Evolutionary conservation across 805 yeast genomes (phyloP), one percentile per base, ranked within the genome.

Genomic region (Ogataea saltuana): DNA sequence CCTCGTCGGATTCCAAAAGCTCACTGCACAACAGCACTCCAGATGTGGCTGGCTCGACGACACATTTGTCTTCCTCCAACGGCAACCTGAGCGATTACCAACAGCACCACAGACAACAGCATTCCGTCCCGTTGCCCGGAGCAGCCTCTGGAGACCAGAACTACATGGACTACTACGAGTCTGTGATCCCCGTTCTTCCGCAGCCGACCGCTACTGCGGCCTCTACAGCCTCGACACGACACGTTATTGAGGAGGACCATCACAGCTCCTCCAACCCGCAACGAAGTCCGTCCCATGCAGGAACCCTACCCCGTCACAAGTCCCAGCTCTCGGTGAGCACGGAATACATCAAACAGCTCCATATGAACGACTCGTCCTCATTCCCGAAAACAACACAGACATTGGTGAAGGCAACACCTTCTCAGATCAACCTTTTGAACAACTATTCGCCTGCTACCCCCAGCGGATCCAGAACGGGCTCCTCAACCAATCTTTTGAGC

Each of bases 121-220:
- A 20, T 2, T 11, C 27, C 6, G 13, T 34, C n/a, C 23, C 35
- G 13, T 4, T 22, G 15, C 38, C 28, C n/a, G 6, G 10, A 11
- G n/a, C 29, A 5, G 29, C 22, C 16, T 17, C 41, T 15, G 33
- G 42, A 18, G 42, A 45, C 30, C 49, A 49, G 27, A 58, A 51
- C 22, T 56, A 53, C 44, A 44, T 54, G 13, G 45, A 50, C 25
- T 64, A 49, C 35, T 63, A 63, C 38, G 66, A 62, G 35, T 59
- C 67, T 1, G 60, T 61, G 26, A 59, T 64, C 18, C 69, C 69
- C 7, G 51, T 61, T 10, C 48, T 63, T 6, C 65, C 64, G 4
- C 42, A 31, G 21, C 29, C 23, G 10, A 25, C 29, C n/a, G 23
- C 53, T 10, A 26, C 47, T 8, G 15, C 30, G 8, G 21, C 37